Conservation (phyloP, 305 asterid genomes). For the Solanum hybrid region DNA sequence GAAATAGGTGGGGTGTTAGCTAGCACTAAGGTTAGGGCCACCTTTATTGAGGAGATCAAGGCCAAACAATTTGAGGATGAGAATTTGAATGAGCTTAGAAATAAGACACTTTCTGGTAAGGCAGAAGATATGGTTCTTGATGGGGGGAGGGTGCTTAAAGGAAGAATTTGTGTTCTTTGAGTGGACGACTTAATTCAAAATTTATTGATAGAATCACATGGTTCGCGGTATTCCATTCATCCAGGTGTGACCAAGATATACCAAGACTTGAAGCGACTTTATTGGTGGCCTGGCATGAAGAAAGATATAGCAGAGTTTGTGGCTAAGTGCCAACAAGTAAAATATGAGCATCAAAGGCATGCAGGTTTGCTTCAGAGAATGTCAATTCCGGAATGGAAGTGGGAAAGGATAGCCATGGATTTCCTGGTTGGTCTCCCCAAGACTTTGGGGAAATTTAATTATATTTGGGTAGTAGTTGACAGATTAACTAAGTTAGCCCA, state of each 20-base stretch:
- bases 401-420: not conserved
- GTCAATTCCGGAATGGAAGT: no score
- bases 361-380: not conserved
- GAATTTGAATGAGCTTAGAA: no score
- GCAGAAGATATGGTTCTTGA: no score
- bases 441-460: not conserved
- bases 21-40: not conserved
- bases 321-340: no score
- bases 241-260: not conserved
- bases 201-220: not conserved
- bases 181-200: not conserved
- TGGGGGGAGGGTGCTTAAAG: not conserved
- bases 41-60: not conserved
- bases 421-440: not conserved
- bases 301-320: not conserved
- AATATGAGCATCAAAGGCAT: not conserved
- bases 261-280: not conserved
- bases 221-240: not conserved
- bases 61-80: no score
- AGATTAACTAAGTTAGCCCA: no score
- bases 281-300: not conserved
- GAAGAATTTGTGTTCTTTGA: not conserved
- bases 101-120: no score
- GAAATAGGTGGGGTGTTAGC: not conserved
- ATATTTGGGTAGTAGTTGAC: not conserved